Percentiles rank a stretch among this genome's conserved stretches.
phyloP scores from a whole-genome alignment of 1,284 basidiomycete genomes.

The Coniophora puteana region DNA sequence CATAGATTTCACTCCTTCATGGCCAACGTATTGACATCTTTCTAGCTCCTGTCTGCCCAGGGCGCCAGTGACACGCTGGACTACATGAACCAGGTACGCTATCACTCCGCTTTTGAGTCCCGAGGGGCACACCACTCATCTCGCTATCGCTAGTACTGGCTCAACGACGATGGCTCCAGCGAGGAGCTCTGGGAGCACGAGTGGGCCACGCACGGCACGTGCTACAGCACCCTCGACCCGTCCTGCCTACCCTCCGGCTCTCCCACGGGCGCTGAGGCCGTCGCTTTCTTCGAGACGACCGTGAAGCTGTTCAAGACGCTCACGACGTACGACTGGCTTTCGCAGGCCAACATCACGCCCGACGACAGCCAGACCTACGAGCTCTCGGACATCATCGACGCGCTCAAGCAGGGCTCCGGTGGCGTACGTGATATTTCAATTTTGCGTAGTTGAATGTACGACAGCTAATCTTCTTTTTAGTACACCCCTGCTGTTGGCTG shows the following conservation, averaged over 20 bases:
- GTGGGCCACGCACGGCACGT: conserved; percentile 75
- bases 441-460: conserved; percentile 5
- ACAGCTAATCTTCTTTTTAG: conserved; percentile 21
- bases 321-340: conserved; percentile 72
- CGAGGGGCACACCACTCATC: neutral
- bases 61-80: conserved; percentile 59
- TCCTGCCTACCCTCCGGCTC: conserved; percentile 58
- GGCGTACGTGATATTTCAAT: conserved; percentile 28
- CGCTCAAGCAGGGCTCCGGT: conserved; percentile 49
- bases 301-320: conserved; percentile 59
- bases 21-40: conserved; percentile 1
- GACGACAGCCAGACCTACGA: conserved; percentile 53
- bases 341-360: conserved; percentile 69
- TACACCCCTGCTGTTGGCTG: conserved; percentile 61
- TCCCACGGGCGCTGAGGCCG: conserved; percentile 62
- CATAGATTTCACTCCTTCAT: neutral
- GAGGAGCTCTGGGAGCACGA: conserved; percentile 77
- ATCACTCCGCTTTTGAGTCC: neutral
- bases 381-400: conserved; percentile 51
- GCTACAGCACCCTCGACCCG: conserved; percentile 63
- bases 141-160: conserved; percentile 48
- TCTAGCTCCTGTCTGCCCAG: conserved; percentile 55
- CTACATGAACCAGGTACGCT: conserved; percentile 51
- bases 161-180: conserved; percentile 56
- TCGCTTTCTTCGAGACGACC: conserved; percentile 68